Evolutionary conservation across 1,284 basidiomycete species (phyloP), one percentile per base, ranked within the genome.

Genomic region (Papiliotrema terrestris): DNA sequence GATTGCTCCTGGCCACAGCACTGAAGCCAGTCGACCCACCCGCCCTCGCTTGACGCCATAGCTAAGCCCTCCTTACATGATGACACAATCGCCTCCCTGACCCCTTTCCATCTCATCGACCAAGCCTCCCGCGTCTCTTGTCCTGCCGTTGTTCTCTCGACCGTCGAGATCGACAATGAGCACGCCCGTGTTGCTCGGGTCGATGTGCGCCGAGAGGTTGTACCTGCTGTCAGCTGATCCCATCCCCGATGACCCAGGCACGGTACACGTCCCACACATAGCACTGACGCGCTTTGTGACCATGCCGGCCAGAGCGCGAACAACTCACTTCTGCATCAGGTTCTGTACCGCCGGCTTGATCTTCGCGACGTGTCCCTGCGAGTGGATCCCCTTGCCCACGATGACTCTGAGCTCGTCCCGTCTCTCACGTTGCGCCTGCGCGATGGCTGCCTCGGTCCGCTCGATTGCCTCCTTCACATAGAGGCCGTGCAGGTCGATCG

Each of bases 301-400:
- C n/a, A n/a, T n/a, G n/a, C n/a, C n/a, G n/a, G n/a, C n/a, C n/a
- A n/a, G n/a, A n/a, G n/a, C n/a, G n/a, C n/a, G n/a, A n/a, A n/a
- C 11, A 6, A 69, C 72, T 58, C 58, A 75, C 87, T 87, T 88
- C 58, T 82, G 80, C 84, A 94, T 90, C 54, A 97, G 78, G 48
- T 89, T 86, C 72, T 89, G 89, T 47, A 98, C 88, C 3, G 93
- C 94, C 20, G 95, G 95, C 71, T 90, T 94, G 72, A 98, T 84
- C 78, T 96, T 96, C 1, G 90, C 87, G 14, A 85, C 81, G 52
- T 88, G 86, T 26, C 84, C 83, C 47, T 82, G 77, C 25, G 91
- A 94, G 74, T 98, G 95, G 20, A 94, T 79, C 14, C 94, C 94
- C 75, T 91, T 89, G 44, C 89, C 93, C 49, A 96, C 92, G 61